Evolutionary conservation across 306 rosid species (phyloP).

Genomic region (Cercis canadensis): DNA sequence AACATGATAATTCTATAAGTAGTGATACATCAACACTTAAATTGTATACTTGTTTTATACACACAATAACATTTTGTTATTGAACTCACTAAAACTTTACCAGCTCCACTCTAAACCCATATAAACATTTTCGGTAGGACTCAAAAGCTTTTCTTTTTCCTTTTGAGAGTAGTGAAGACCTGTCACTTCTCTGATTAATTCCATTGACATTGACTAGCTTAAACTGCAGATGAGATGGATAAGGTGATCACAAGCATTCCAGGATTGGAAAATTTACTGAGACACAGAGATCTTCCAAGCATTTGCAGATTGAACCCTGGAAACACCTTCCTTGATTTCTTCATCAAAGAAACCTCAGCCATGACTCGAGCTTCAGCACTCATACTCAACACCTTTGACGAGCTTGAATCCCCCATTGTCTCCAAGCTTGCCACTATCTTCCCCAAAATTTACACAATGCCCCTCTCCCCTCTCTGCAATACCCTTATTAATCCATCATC

Average conservation of each 20-base stretch:
- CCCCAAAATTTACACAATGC: conserved; percentile 27
- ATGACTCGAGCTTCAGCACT: conserved; percentile 26
- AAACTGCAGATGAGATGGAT: conserved; percentile 36
- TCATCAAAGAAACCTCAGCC: conserved; percentile 19
- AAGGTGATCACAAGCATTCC: conserved; percentile 25
- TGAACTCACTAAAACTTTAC: too few species aligned
- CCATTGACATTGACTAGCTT: too few species aligned
- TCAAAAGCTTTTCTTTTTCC: too few species aligned
- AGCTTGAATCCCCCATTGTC: conserved; percentile 31
- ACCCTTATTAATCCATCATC: neutral
- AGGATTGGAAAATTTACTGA: conserved; percentile 14
- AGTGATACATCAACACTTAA: too few species aligned
- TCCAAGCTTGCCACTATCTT: conserved; percentile 27
- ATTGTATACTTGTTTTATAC: too few species aligned
- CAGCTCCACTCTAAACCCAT: too few species aligned
- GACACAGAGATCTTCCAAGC: conserved; percentile 27
- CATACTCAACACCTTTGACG: conserved; percentile 35
- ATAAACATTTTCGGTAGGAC: too few species aligned
- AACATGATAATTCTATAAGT: too few species aligned
- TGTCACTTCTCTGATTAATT: too few species aligned
- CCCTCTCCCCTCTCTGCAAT: conserved; percentile 23
- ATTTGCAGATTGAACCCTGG: neutral
- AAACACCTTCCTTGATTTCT: neutral
- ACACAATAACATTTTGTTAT: too few species aligned
- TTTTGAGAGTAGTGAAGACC: too few species aligned